Base-by-base conservation (phyloP, 176 grass and related monocot species). In the Oryza coarctata region DNA sequence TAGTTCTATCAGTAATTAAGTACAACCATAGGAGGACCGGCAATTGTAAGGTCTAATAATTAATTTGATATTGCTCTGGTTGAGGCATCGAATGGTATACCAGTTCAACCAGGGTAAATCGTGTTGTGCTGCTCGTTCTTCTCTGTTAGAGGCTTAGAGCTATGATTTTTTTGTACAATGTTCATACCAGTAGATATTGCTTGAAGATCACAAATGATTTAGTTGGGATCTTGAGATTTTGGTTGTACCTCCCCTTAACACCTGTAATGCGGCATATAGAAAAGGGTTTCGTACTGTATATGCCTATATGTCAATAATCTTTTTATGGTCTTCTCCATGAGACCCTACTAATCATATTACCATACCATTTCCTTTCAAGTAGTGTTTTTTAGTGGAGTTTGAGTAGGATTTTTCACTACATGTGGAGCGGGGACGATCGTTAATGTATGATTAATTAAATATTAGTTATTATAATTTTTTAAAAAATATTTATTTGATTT, bases 1-100 rank as follows among this genome's bases (percentile, higher is more conserved):
- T 45, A 66, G 27, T 31, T 45, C 12, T 31, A 11, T 49, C n/a
- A 35, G 65, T 47, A 67, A 62, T 68, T 29, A n/a, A 29, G 27
- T 77, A 77, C 71, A 77, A 25, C 50, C 20, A 23, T 69, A 75
- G 34, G 43, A 50, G 31, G 63, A 70, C 25, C 14, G 25, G 77
- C 74, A 60, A 60, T 65, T 58, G 39, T 65, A 75, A 23, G 68
- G 63, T 43, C 36, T 7, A 68, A 69, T 70, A 70, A 33, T 22
- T 40, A 30, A 30, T 17, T 1, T 70, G 60, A 52, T 31, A 47
- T 80, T 27, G 8, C 17, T 45, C 64, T 71, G 36, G 29, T 65
- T 13, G 63, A 50, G n/a, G n/a, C 60, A 17, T 44, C 11, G 7
- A 35, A 67, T 79, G 73, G 27, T n/a, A 27, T 75, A 43, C 61